Conservation (phyloP, 1,284 basidiomycete genomes). For the Neotropicomus parvogracilis region DNA sequence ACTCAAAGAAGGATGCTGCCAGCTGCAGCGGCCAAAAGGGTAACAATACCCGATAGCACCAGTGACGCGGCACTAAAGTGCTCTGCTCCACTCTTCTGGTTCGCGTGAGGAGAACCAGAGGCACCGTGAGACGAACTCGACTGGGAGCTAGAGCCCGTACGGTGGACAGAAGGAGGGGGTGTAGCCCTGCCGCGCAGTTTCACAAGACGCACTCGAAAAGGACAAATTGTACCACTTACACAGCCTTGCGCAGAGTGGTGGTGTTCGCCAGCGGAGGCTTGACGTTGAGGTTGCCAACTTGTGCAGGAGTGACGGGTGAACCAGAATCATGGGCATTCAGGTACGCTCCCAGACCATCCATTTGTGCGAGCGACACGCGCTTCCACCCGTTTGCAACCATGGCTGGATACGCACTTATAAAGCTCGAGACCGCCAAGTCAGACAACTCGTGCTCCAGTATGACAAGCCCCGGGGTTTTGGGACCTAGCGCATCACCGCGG, state of each 20-base stretch:
- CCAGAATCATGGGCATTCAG: conserved; percentile 46
- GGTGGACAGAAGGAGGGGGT: neutral
- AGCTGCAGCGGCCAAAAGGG: conserved; percentile 23
- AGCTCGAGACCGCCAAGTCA: conserved; percentile 58
- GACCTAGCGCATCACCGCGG: conserved; percentile 35
- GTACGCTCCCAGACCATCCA: conserved; percentile 48
- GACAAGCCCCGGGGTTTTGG: conserved; percentile 72
- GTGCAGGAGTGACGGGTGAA: conserved; percentile 24
- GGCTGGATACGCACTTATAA: conserved; percentile 64
- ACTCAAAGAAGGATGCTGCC: conserved; percentile 26
- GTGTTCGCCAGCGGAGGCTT: conserved; percentile 19
- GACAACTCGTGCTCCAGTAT: conserved; percentile 84
- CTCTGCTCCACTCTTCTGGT: conserved; percentile 34
- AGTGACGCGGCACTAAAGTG: conserved; percentile 26
- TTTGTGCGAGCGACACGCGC: conserved; percentile 49
- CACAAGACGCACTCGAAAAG: neutral
- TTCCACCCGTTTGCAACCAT: conserved; percentile 70
- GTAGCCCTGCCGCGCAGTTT: conserved; percentile 8
- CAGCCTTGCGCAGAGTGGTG: neutral
- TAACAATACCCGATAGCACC: conserved; percentile 23
- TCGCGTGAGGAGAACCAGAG: conserved; percentile 28
- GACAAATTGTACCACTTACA: conserved; percentile 4
- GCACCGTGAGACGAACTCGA: conserved; percentile 11
- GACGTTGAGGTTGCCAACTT: conserved; percentile 20
- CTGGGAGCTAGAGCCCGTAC: conserved; percentile 2